Evolutionary conservation across 2,329 filamentous ascomycete species (phyloP).

Genomic region (Lanzia echinophila): DNA sequence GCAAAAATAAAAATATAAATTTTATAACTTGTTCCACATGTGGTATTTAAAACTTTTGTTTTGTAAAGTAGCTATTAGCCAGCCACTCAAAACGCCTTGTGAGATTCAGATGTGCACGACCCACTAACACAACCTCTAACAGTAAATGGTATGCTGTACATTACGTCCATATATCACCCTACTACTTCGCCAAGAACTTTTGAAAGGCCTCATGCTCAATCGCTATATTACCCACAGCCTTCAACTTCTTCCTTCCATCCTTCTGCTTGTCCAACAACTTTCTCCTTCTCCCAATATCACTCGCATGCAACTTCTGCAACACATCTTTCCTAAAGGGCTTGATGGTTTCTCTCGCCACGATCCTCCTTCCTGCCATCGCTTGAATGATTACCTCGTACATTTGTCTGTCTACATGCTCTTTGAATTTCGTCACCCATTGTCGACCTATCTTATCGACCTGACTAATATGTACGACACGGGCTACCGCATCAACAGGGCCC

Average conservation of each 20-base stretch:
- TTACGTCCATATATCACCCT: neutral
- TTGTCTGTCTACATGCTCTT: constrained; percentile 90
- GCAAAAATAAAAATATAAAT: neutral
- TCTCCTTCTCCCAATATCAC: constrained; percentile 71
- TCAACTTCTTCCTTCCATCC: constrained; percentile 81
- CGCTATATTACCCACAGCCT: constrained; percentile 81
- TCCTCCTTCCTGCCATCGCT: constrained; percentile 71
- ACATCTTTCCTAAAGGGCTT: constrained; percentile 98
- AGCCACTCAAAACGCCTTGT: too few species aligned
- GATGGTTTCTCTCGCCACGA: constrained; percentile 88
- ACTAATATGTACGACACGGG: constrained; percentile 77
- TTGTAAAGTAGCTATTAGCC: too few species aligned
- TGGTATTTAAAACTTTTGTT: neutral
- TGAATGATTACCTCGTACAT: constrained; percentile 98
- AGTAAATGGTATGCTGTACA: too few species aligned
- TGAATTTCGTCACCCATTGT: constrained; percentile 92
- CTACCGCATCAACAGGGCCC: constrained; percentile 84
- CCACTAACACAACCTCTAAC: too few species aligned
- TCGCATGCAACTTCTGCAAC: constrained; percentile 83
- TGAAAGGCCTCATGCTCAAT: constrained; percentile 97
- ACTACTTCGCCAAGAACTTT: constrained; percentile 76
- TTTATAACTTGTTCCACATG: neutral
- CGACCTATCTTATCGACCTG: constrained; percentile 77
- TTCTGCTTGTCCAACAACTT: constrained; percentile 97
- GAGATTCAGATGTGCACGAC: too few species aligned